These are phyloP conservation scores for Holtermannia corniformis DNA, from an alignment of 768 basidiomycete species.

Conservation along the genomic window DNA sequence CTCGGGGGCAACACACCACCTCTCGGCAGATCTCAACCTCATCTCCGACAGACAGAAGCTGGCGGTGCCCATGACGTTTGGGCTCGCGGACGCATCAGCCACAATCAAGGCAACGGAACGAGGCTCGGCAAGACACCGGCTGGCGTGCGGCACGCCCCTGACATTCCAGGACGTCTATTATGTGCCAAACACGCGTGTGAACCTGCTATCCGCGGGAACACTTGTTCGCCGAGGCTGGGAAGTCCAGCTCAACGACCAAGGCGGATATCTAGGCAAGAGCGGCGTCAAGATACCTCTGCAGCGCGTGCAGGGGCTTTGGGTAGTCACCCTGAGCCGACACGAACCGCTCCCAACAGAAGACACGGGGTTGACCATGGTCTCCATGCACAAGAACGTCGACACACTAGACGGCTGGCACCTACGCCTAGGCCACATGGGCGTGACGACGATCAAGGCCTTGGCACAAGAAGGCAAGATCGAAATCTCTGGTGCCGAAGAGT, in stretches of 20 bases:
- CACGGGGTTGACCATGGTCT: no score
- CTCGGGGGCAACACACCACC: no score
- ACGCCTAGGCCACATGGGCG: slow-evolving; percentile 8
- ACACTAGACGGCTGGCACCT: slow-evolving; percentile 7
- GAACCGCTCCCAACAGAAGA: no score
- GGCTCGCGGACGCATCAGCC: no score
- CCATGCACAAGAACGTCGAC: no score
- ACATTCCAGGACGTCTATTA: neutral
- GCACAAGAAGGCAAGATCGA: neutral
- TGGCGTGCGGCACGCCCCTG: neutral
- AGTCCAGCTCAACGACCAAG: neutral
- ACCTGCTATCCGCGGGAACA: slow-evolving; percentile 1
- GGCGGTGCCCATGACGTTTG: no score
- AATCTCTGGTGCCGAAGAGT: neutral
- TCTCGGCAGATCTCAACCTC: no score
- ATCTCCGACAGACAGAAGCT: no score
- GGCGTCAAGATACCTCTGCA: neutral
- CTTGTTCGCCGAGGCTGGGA: neutral
- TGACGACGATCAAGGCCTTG: slow-evolving; percentile 2
- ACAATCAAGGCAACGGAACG: no score
- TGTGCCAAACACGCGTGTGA: neutral
- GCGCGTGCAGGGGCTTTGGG: neutral
- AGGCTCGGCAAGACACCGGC: neutral
- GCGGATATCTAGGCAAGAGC: neutral
- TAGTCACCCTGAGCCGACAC: neutral